phyloP scores from a whole-genome alignment of 2,329 filamentous ascomycete species.

The Aureobasidium melanogenum region DNA sequence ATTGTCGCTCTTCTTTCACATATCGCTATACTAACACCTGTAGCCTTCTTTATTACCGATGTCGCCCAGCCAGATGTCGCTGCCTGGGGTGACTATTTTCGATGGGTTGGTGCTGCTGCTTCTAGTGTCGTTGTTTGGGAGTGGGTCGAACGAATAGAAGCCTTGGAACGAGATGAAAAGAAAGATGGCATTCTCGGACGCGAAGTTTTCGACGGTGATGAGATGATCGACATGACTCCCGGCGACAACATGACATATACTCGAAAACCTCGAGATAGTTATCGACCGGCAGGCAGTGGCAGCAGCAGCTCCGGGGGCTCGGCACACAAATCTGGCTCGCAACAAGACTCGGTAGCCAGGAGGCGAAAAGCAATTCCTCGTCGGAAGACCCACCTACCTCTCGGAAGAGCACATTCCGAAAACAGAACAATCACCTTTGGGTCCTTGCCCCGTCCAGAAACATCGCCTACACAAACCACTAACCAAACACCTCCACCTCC shows the following conservation, averaged over 20 bases:
- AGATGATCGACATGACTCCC: conserved; percentile 67
- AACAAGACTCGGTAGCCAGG: conserved; percentile 16
- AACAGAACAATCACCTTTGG: conserved; percentile 17
- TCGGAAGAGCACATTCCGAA: conserved; percentile 25
- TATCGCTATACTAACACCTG: conserved; percentile 73
- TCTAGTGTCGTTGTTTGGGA: conserved; percentile 98
- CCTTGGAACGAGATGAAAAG: conserved; percentile 82
- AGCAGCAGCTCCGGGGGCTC: conserved; percentile 24
- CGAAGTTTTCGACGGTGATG: conserved; percentile 88
- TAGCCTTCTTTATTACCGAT: conserved; percentile 89
- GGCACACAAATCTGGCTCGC: background rate
- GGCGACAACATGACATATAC: conserved; percentile 46
- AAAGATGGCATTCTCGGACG: conserved; percentile 86
- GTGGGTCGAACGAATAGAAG: conserved; percentile 93
- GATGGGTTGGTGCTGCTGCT: conserved; percentile 91
- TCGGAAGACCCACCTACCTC: conserved; percentile 22
- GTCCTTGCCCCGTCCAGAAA: conserved; percentile 14
- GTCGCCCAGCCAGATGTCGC: conserved; percentile 78
- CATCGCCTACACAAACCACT: background rate
- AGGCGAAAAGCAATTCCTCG: conserved; percentile 18
- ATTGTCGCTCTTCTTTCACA: conserved; percentile 72
- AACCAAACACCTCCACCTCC: conserved; percentile 30
- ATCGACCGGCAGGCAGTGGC: conserved; percentile 19
- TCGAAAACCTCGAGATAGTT: conserved; percentile 13
- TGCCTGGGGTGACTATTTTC: conserved; percentile 89